These are phyloP conservation scores for Geranium brycei DNA, from an alignment of 345 rosid genomes.

Conservation along the genomic window DNA sequence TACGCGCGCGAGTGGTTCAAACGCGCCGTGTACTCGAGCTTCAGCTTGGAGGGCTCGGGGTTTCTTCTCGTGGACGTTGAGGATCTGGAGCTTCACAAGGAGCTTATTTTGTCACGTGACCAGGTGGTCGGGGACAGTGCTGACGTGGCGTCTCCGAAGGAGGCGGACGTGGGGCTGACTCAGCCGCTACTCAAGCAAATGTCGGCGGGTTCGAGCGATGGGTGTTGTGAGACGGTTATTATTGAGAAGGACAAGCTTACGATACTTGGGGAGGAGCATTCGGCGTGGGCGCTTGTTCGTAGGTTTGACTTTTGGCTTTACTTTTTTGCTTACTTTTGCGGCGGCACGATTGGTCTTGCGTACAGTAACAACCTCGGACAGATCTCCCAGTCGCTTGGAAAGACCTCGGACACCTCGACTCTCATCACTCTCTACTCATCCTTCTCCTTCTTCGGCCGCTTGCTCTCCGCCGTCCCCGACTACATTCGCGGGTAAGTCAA, in stretches of 20 bases:
- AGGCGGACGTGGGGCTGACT: slow-evolving; percentile 12
- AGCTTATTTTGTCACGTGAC: slow-evolving; percentile 11
- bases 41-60: slow-evolving; percentile 41
- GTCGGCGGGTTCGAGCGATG: slow-evolving; percentile 18
- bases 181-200: slow-evolving; percentile 10
- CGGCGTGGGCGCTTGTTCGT: slow-evolving; percentile 36
- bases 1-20: slow-evolving; percentile 71
- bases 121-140: not conserved
- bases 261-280: slow-evolving; percentile 71
- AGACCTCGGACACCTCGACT: slow-evolving; percentile 38
- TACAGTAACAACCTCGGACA: slow-evolving; percentile 93
- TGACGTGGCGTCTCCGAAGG: slow-evolving; percentile 14
- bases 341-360: slow-evolving; percentile 91
- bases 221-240: slow-evolving; percentile 22
- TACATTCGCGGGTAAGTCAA: slow-evolving; percentile 62
- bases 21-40: slow-evolving; percentile 42
- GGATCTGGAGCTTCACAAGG: slow-evolving; percentile 82
- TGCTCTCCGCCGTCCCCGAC: slow-evolving; percentile 85
- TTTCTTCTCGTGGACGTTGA: slow-evolving; percentile 76
- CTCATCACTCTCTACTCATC: slow-evolving; percentile 83
- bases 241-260: slow-evolving; percentile 43
- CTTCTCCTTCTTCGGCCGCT: slow-evolving; percentile 88
- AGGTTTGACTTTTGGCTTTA: slow-evolving; percentile 90
- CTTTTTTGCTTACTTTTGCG: slow-evolving; percentile 69
- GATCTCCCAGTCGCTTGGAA: slow-evolving; percentile 79